These are phyloP conservation scores for Lumnitzera littorea DNA, from an alignment of 345 rosid genomes.

Conservation along the genomic window DNA sequence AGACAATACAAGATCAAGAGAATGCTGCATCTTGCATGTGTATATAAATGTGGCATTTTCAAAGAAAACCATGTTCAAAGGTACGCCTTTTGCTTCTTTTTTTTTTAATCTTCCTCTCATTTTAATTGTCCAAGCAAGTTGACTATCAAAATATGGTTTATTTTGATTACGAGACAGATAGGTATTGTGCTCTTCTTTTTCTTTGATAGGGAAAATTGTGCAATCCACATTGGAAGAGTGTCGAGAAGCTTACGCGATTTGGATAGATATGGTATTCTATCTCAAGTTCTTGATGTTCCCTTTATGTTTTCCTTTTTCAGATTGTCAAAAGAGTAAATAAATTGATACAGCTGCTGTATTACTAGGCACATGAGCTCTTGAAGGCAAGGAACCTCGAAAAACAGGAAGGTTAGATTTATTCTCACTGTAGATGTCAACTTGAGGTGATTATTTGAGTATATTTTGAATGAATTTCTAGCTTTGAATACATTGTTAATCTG, in stretches of 20 bases:
- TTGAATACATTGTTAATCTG: too few relatives aligned
- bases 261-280: slow-evolving; percentile 59
- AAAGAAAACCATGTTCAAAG: slow-evolving; percentile 89
- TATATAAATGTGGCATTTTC: slow-evolving; percentile 74
- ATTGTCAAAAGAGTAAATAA: slow-evolving; percentile 1
- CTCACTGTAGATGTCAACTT: too few relatives aligned
- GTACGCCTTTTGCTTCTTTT: slow-evolving; percentile 27
- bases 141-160: not conserved
- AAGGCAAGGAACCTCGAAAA: slow-evolving; percentile 61
- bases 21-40: slow-evolving; percentile 57
- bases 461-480: too few relatives aligned
- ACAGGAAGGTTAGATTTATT: slow-evolving; percentile 33
- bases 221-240: slow-evolving; percentile 88
- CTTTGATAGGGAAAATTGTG: slow-evolving; percentile 67
- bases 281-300: not conserved
- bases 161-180: not conserved
- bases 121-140: not conserved
- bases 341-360: slow-evolving; percentile 7
- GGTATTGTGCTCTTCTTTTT: not conserved
- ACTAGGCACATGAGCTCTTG: slow-evolving; percentile 71
- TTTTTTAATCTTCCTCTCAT: not conserved
- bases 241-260: slow-evolving; percentile 64
- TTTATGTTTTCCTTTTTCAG: not conserved
- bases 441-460: too few relatives aligned
- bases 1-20: slow-evolving; percentile 43